Percentiles rank a stretch among this genome's conserved stretches.
phyloP scores from a whole-genome alignment of 257 asterid genomes.

The Forsythia suspensa region DNA sequence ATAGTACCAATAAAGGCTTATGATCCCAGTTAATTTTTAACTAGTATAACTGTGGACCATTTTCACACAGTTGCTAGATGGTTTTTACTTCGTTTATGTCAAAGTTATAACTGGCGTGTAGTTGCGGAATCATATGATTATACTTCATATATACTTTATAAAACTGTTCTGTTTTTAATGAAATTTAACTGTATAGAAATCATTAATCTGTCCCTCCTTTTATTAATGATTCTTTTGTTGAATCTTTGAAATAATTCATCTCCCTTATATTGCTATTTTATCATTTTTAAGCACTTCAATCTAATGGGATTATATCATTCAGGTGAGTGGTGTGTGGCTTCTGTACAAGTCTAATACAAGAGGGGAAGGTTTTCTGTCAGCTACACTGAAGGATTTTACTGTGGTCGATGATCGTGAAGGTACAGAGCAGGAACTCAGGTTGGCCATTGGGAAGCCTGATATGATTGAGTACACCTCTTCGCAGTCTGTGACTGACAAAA shows the following conservation, averaged over 20 bases:
- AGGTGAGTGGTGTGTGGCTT: slow-evolving; percentile 90
- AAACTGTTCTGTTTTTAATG: slow-evolving; percentile 13
- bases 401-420: slow-evolving; percentile 95
- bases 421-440: slow-evolving; percentile 83
- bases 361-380: slow-evolving; percentile 84
- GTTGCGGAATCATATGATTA: not conserved
- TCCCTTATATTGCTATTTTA: slow-evolving; percentile 7
- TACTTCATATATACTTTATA: not conserved
- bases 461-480: slow-evolving; percentile 44
- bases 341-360: slow-evolving; percentile 63
- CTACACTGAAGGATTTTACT: slow-evolving; percentile 75
- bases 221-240: not conserved
- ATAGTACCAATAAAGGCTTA: not conserved
- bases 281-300: slow-evolving; percentile 13
- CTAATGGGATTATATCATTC: slow-evolving; percentile 33
- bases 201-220: not conserved
- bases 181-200: not conserved
- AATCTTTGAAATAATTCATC: slow-evolving; percentile 22
- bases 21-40: not conserved
- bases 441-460: slow-evolving; percentile 86
- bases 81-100: slow-evolving; percentile 3
- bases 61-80: not conserved
- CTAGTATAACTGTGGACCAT: not conserved
- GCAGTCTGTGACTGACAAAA: slow-evolving; percentile 34
- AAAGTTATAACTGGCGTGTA: not conserved